Evolutionary conservation across 345 rosid genomes (phyloP).

Genomic region (Streptanthus diversifolius): DNA sequence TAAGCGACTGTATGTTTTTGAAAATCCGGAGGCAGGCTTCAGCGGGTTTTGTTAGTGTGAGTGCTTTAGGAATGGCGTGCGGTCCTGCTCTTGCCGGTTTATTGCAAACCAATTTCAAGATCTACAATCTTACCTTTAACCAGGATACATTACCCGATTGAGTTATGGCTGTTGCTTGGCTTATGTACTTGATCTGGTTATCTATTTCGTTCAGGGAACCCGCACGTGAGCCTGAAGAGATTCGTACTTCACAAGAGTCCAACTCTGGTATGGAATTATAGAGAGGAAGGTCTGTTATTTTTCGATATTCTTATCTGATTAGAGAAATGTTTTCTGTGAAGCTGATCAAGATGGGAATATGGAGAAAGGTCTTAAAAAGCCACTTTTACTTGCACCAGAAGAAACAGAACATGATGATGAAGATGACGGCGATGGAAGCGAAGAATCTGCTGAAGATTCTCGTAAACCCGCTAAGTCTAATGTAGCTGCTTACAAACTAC

Average conservation of each 20-base stretch:
- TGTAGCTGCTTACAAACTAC: constrained; percentile 67
- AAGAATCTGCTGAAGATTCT: constrained; percentile 62
- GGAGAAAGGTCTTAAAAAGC: constrained; percentile 68
- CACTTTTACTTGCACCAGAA: constrained; percentile 54
- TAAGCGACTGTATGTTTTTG: constrained; percentile 90
- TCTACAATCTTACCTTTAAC: constrained; percentile 67
- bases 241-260: constrained; percentile 31
- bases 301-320: neutral
- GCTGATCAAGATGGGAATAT: constrained; percentile 45
- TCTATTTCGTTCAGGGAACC: constrained; percentile 84
- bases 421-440: constrained; percentile 58
- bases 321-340: constrained; percentile 31
- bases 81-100: constrained; percentile 99
- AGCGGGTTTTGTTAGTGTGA: constrained; percentile 97
- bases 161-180: constrained; percentile 93
- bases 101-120: constrained; percentile 71
- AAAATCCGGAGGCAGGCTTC: constrained; percentile 91
- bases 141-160: constrained; percentile 85
- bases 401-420: constrained; percentile 49
- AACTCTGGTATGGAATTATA: constrained; percentile 42
- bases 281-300: neutral
- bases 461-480: constrained; percentile 65
- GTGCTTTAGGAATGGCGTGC: constrained; percentile 99
- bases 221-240: constrained; percentile 46
- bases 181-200: constrained; percentile 71